Conservation (phyloP, 768 basidiomycete genomes). For the Pholiota molesta region DNA sequence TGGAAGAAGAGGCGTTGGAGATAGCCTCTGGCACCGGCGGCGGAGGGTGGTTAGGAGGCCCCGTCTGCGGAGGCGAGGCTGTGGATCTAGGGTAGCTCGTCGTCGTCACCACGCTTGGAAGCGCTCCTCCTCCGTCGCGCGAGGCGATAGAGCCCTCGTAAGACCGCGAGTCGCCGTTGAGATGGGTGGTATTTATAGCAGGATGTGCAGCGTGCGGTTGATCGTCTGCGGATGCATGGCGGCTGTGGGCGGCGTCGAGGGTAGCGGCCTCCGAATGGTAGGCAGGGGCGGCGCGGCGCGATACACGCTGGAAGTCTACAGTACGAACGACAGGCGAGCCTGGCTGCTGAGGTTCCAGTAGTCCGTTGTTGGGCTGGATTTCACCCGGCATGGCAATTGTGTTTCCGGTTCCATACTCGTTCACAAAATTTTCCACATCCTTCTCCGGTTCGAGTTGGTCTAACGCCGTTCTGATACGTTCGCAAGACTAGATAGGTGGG, state of each 20-base stretch:
- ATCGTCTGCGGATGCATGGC: conserved; percentile 17
- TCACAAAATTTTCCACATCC: conserved; percentile 86
- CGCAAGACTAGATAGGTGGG: conserved; percentile 70
- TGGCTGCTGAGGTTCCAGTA: conserved; percentile 29
- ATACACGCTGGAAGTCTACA: conserved; percentile 34
- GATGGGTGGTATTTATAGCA: conserved; percentile 2
- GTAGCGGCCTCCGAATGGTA: conserved; percentile 17
- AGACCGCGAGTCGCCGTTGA: conserved; percentile 24
- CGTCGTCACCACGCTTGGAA: not conserved
- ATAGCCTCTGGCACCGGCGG: conserved; percentile 26
- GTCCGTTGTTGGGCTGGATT: conserved; percentile 68
- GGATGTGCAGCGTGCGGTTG: conserved; percentile 3
- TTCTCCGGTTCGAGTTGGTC: conserved; percentile 85
- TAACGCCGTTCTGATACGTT: conserved; percentile 80
- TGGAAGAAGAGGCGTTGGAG: not conserved
- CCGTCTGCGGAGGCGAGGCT: conserved; percentile 31
- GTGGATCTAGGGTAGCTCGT: conserved; percentile 14
- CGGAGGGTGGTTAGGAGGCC: conserved; percentile 28
- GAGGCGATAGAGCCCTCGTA: conserved; percentile 16
- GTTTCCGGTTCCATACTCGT: conserved; percentile 85
- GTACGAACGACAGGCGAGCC: conserved; percentile 27
- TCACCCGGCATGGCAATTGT: conserved; percentile 76
- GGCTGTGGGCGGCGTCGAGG: conserved; percentile 12
- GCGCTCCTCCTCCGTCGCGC: conserved; percentile 5
- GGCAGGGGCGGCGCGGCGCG: conserved; percentile 28